Conservation (phyloP, 1,284 basidiomycete species). For the Bjerkandera adusta region DNA sequence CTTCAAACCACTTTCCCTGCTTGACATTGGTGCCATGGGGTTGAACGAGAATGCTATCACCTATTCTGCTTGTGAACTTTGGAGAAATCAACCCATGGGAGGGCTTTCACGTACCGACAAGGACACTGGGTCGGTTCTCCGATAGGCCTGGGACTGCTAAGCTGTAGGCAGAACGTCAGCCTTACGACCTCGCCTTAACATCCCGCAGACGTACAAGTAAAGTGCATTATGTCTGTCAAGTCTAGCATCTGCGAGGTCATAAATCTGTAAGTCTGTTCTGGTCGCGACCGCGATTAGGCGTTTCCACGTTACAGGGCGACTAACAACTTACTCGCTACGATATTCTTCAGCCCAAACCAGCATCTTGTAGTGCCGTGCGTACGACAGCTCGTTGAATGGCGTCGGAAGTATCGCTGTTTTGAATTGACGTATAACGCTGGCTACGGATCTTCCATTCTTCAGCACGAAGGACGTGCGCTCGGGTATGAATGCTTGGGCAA, state of each 20-base stretch:
- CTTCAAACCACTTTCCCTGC: conserved; percentile 50
- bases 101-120: conserved; percentile 41
- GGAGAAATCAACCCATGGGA: not conserved
- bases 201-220: conserved; percentile 28
- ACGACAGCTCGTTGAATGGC: conserved; percentile 36
- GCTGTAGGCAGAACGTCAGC: too few relatives aligned
- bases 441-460: conserved; percentile 7
- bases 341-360: conserved; percentile 59
- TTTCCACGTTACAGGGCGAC: not conserved
- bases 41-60: conserved; percentile 54
- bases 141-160: conserved; percentile 58
- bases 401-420: conserved; percentile 36
- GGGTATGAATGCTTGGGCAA: conserved; percentile 23
- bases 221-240: conserved; percentile 33
- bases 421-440: conserved; percentile 12
- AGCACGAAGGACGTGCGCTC: conserved; percentile 12
- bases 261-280: conserved; percentile 50
- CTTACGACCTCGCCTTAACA: too few relatives aligned
- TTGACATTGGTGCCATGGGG: conserved; percentile 29
- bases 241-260: conserved; percentile 44
- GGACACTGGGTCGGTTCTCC: conserved; percentile 62
- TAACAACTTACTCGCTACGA: conserved; percentile 48
- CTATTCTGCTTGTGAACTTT: conserved; percentile 27
- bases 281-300: conserved; percentile 1
- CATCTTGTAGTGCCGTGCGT: conserved; percentile 45